These are phyloP conservation scores for Neofusicoccum umdonicola DNA, from an alignment of 2,329 filamentous ascomycete genomes.

Conservation along the genomic window DNA sequence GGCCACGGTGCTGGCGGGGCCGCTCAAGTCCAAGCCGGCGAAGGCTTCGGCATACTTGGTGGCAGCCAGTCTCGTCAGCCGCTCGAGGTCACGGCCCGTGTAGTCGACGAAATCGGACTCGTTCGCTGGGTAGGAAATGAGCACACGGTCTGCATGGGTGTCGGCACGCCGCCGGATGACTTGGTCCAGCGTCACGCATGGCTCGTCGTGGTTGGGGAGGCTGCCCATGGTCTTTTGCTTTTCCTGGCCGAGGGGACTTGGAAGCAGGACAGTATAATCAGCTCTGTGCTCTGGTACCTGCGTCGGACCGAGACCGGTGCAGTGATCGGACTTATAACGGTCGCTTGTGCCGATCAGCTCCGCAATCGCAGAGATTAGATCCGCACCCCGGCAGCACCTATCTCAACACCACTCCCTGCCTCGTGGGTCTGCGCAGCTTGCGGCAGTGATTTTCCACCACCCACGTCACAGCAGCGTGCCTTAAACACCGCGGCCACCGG, in stretches of 20 bases:
- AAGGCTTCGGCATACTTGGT: neutral
- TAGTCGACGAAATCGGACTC: conserved; percentile 5
- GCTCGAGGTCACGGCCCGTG: conserved; percentile 3
- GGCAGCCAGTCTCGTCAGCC: conserved; percentile 1
- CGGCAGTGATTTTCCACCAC: neutral
- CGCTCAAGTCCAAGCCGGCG: neutral
- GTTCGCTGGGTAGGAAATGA: conserved; percentile 7
- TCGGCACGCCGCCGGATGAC: conserved; percentile 9
- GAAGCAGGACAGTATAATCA: neutral
- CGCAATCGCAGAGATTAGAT: conserved; percentile 7
- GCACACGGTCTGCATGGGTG: neutral
- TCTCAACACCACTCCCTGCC: neutral
- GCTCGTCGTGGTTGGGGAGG: neutral
- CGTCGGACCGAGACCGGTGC: conserved; percentile 1
- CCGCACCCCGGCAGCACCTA: neutral
- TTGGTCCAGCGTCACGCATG: conserved; percentile 7
- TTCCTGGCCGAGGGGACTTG: neutral
- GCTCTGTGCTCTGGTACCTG: neutral
- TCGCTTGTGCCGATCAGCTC: neutral
- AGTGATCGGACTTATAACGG: conserved; percentile 6
- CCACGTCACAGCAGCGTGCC: neutral
- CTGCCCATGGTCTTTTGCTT: neutral
- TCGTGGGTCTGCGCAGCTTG: too few relatives aligned
- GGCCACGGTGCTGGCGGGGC: neutral
- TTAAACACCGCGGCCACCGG: neutral